These are phyloP conservation scores for Camellia oleifera DNA, from an alignment of 179 eudicot genomes.

Conservation along the genomic window DNA sequence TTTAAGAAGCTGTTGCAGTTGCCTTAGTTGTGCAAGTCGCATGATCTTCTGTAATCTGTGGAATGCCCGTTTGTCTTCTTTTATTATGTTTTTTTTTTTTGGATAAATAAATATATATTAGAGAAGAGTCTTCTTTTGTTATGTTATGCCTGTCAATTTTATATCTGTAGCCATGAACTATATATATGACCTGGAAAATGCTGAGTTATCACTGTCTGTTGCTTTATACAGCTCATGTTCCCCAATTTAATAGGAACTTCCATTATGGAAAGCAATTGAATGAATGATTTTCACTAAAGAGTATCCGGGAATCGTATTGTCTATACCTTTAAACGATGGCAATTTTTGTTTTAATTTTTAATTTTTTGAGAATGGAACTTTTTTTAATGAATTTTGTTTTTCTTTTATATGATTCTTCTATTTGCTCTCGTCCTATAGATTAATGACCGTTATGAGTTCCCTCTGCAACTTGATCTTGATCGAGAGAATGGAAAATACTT, in stretches of 20 bases:
- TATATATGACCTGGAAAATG: background rate
- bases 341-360: no score
- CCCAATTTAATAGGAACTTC: background rate
- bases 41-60: background rate
- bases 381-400: background rate
- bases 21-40: conserved; percentile 4
- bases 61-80: background rate
- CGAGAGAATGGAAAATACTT: conserved; percentile 63
- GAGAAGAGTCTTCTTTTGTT: background rate
- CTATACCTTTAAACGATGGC: background rate
- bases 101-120: background rate
- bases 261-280: background rate
- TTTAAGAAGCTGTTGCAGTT: background rate
- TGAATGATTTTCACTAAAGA: background rate
- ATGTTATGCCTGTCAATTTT: background rate
- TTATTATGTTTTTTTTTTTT: background rate
- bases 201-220: background rate
- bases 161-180: background rate
- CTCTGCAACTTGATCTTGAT: conserved; percentile 66
- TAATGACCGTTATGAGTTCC: conserved; percentile 72
- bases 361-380: background rate
- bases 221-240: background rate
- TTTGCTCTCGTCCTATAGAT: conserved; percentile 26
- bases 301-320: background rate
- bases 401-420: background rate